These are phyloP conservation scores for Sugiyamaella americana DNA, from an alignment of 805 yeast species.

Conservation along the genomic window DNA sequence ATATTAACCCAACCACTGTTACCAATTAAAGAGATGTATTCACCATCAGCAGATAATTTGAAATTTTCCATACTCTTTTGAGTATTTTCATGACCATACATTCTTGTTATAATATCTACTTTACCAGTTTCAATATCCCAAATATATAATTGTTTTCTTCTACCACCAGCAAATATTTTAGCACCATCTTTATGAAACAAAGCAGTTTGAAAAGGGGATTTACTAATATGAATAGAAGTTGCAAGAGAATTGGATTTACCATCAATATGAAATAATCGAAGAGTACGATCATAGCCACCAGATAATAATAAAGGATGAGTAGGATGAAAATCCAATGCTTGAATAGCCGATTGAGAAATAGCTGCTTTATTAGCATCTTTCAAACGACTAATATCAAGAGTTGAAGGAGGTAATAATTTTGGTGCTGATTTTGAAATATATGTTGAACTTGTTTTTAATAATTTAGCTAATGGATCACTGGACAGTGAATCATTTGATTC, in stretches of 20 bases:
- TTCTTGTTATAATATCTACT: conserved; percentile 76
- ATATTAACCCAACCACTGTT: conserved; percentile 88
- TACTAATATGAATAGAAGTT: conserved; percentile 70
- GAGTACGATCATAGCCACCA: conserved; percentile 87
- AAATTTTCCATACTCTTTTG: conserved; percentile 87
- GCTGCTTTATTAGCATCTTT: conserved; percentile 78
- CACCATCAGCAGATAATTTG: conserved; percentile 67
- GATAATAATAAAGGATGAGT: conserved; percentile 75
- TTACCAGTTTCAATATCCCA: conserved; percentile 77
- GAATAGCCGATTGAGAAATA: conserved; percentile 74
- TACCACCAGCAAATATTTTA: conserved; percentile 75
- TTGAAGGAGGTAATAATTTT: conserved; percentile 60
- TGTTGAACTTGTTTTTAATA: conserved; percentile 27
- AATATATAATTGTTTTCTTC: conserved; percentile 85
- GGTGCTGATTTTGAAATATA: conserved; percentile 31
- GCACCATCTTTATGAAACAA: conserved; percentile 50
- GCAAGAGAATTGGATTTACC: conserved; percentile 78
- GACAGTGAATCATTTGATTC: conserved; percentile 29
- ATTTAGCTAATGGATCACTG: conserved; percentile 30
- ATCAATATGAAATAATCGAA: conserved; percentile 84
- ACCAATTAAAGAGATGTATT: conserved; percentile 69
- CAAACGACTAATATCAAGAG: conserved; percentile 70
- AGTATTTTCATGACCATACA: conserved; percentile 84
- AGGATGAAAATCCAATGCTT: conserved; percentile 78
- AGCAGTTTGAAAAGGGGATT: conserved; percentile 77